Evolutionary conservation across 2,329 filamentous ascomycete species (phyloP), one percentile per base, ranked within the genome.

Genomic region (Alternaria triticina): DNA sequence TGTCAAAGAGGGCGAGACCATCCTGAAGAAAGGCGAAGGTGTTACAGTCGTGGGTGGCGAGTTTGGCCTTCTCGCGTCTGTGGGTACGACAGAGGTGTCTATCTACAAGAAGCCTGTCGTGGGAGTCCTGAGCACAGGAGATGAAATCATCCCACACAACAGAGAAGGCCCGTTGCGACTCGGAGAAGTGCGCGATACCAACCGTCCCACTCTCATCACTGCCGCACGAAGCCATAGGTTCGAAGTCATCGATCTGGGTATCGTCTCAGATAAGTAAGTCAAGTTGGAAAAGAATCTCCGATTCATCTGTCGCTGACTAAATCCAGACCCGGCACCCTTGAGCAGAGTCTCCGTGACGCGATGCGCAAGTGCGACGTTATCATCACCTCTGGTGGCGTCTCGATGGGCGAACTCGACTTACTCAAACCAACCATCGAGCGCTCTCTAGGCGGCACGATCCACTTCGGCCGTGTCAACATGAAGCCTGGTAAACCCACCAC

Each of bases 401-500:
- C 93, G 10, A 99, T 99, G 96, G 96, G 96, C 60, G 96, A 99
- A 81, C 88, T 97, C 3, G 96, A 99, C 79, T 89, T 99, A 8
- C 88, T 99, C 20, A 99, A 99, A 79, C 95, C 96, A 0, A 98
- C 95, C 0, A 92, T 99, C 72, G 96, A 98, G 83, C 90, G 95
- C 45, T 86, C 89, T 1, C 87, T 99, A 1, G 93, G 94, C 60
- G 96, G 96, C 8, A 96, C 90, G 0, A 97, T 99, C 69, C 96
- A 97, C 80, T 99, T 99, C 72, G 96, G 96, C 23, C 91, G 96
- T 4, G 96, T 99, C 3, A 88, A 91, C 58, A 98, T 99, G 96
- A 99, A 99, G 83, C 96, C 96, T 0, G 96, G 96, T 5, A 99
- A 98, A 81, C 96, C 96, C 3, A 97, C 94, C 0, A 99, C 96